Base-by-base conservation (phyloP, 768 basidiomycete genomes). In the Sporobolomyces roseus region DNA sequence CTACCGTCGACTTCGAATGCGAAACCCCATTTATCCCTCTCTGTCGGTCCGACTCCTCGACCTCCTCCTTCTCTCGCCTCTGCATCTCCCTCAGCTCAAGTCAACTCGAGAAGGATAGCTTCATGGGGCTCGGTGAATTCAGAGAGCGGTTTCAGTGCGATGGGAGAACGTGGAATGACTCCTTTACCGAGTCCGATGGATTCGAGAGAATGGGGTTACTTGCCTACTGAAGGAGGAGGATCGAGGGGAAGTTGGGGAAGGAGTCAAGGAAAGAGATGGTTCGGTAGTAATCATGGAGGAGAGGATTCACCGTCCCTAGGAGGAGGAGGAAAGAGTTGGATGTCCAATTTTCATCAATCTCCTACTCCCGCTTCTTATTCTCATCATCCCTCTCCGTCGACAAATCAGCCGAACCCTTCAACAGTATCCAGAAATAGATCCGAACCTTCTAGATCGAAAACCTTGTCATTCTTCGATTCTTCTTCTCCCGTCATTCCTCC, bases 401-500 rank as follows among this genome's bases (percentile, higher is more conserved):
- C 41, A 16, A 3, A 38, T 19, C 12, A 38, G 17, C 6, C 55
- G 38, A 56, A 23, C n/a, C 7, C 38, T 7, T 3, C 56, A 30
- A 29, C 49, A 29, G 3, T 21, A 25, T 23, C 32, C 23, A 16
- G 14, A 43, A 21, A 30, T 16, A 41, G 65, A 1, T 27, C n/a
- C 10, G 21, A 27, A 25, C 70, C 65, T 12, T 16, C 27, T 25
- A 45, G 60, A 25, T 65, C 60, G 53, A 72, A 72, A 56, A 72
- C 71, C 16, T 53, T 63, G 19, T 68, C 66, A 8, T 72, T 72
- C 54, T 72, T 72, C 50, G 71, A 66, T 27, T 53, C 65, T 33
- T 54, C 58, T 23, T 60, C 58, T 21, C 58, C 58, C 7, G 43
- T 48, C 8, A 60, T 48, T 30, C 30, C 56, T 13, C 36, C 23